Percentiles rank a stretch among this genome's conserved stretches.
Evolutionary conservation across 805 yeast genomes (phyloP).

Genomic region (Lipomyces yamanashiensis): DNA sequence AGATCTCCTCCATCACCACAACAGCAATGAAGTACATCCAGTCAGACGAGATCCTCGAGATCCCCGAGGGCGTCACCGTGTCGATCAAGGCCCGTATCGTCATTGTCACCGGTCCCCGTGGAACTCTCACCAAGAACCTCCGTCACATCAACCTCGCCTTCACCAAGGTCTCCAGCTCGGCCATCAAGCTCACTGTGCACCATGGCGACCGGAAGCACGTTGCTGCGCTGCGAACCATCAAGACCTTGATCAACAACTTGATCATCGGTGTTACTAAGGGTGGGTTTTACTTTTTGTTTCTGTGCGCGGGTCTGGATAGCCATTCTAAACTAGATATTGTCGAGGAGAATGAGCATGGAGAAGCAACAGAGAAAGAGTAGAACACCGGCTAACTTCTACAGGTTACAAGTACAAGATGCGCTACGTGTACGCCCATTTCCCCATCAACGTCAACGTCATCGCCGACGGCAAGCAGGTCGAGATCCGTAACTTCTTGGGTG

Average conservation of each 20-base stretch:
- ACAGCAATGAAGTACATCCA: slow-evolving; percentile 76
- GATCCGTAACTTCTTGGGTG: slow-evolving; percentile 99
- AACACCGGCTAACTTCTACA: not conserved
- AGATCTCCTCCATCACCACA: slow-evolving; percentile 6
- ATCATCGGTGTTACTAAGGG: slow-evolving; percentile 99
- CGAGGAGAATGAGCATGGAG: too few relatives aligned
- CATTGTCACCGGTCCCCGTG: slow-evolving; percentile 97
- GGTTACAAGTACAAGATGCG: slow-evolving; percentile 97
- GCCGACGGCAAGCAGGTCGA: slow-evolving; percentile 82
- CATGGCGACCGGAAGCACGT: slow-evolving; percentile 99
- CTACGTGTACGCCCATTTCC: slow-evolving; percentile 99
- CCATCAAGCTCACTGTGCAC: slow-evolving; percentile 89
- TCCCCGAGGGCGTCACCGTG: slow-evolving; percentile 93
- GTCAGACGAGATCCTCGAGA: slow-evolving; percentile 79
- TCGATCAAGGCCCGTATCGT: slow-evolving; percentile 88
- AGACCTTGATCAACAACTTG: slow-evolving; percentile 91
- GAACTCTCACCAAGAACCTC: slow-evolving; percentile 85
- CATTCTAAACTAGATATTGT: too few relatives aligned
- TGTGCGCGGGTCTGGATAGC: not conserved
- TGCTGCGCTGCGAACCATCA: slow-evolving; percentile 98
- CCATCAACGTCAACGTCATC: slow-evolving; percentile 94
- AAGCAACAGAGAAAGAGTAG: too few relatives aligned
- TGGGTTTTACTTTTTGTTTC: slow-evolving; percentile 34
- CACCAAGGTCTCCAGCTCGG: slow-evolving; percentile 68
- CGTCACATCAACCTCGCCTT: slow-evolving; percentile 95